Base-by-base conservation (phyloP, 345 rosid species). In the Euphorbia peplus region DNA sequence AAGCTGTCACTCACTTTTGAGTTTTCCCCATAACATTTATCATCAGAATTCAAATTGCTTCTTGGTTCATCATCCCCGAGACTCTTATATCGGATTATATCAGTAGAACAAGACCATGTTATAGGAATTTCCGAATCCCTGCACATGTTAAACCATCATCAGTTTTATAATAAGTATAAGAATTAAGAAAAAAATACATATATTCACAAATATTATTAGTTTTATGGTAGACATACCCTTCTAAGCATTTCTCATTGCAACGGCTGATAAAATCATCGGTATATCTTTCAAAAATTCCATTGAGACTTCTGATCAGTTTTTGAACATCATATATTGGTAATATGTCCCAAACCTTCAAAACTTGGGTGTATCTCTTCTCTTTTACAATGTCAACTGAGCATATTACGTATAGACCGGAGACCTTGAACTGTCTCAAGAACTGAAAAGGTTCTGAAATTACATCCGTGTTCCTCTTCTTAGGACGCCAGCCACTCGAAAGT, bases 281-380 rank as follows among this genome's bases (percentile, higher is more conserved):
- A 64, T 73, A 78, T 42, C 59, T 71, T 32, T 26, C 59, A 69
- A 83, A 87, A 15, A 80, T 69, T 30, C 66, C 58, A 65, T 83
- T 85, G 3, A 85, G 76, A 53, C 83, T 79, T 73, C 79, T 80
- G 37, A 66, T 85, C 75, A 80, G 50, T 64, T 70, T 77, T 1
- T 32, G 72, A 50, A 75, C 72, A 61, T 85, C 83, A 64, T 78
- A 81, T 22, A 61, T 55, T 3, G 84, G 83, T 67, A 85, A 35
- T 66, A 87, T 54, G 63, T 87, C 89, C 89, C 89, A 87, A 24
- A 81, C 76, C 78, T 76, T 87, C 73, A 87, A 57, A 39, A 81
- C 75, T 75, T 85, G 89, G 9, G n/a, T 69, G 71, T 80, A 78
- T 28, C n/a, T 24, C 1, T 4, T 48, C 21, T 79, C 81, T 73